Base-by-base conservation (phyloP, 495 filamentous ascomycete species). In the Aspergillus indologenus region DNA sequence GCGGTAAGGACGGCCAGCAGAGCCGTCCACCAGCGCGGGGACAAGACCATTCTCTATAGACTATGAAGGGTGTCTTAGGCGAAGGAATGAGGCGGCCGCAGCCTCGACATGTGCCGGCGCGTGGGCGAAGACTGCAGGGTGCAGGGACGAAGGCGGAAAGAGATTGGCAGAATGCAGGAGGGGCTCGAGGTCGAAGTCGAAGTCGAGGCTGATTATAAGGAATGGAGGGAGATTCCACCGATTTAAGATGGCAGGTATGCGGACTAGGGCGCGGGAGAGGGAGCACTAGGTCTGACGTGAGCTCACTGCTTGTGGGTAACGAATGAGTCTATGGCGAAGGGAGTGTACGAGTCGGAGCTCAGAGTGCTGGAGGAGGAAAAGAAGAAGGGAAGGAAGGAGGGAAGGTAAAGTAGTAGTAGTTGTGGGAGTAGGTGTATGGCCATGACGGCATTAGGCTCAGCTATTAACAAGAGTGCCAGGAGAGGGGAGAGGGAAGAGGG, bases 1-100 rank as follows among this genome's bases (percentile, higher is more conserved):
- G 65, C 66, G 2, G 75, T 54, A 12, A 68, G 42, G 61, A 68
- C 64, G 53, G 65, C 58, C 61, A 78, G 54, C 17, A 68, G 3
- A 9, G 40, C 48, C 48, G 48, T 29, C 48, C 48, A 31, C 18
- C 24, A 29, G 23, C 48, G 29, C n/a, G 8, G 23, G 22, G 48
- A 29, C 21, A 19, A n/a, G 24, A 31, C 17, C 48, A 51, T 51
- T 12, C 15, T 31, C 23, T 7, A 19, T 15, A 15, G 5, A n/a
- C 17, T 24, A 9, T 17, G 12, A 14, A 23, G 18, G 3, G 15
- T 29, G 24, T 31, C 24, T 31, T 12, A 31, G 17, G 23, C 23
- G 48, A 31, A 24, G 23, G 48, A 51, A 5, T n/a, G 23, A 21
- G 24, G 11, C 24, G 48, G 23, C 48, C 11, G 17, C 23, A 26